Percentiles rank a stretch among this genome's conserved stretches.
These are phyloP conservation scores for Raffaelea deltoideospora DNA, from an alignment of 2,329 filamentous ascomycete genomes.

Conservation along the genomic window DNA sequence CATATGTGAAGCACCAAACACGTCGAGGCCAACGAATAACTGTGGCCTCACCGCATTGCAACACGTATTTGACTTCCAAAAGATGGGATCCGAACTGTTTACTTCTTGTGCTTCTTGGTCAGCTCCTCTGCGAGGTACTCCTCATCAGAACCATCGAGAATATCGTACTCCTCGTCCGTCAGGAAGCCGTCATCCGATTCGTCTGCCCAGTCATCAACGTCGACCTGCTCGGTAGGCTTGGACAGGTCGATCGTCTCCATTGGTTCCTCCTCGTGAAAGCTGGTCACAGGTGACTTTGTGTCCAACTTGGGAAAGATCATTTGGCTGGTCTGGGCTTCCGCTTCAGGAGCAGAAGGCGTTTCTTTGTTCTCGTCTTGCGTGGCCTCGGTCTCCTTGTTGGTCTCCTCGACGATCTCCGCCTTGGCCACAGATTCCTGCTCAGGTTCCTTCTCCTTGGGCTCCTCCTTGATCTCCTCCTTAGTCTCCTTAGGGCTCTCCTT, in stretches of 20 bases:
- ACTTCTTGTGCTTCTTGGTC: constrained; percentile 11
- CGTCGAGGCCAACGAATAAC: too few relatives aligned
- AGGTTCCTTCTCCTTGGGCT: constrained; percentile 8
- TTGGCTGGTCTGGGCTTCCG: constrained; percentile 34
- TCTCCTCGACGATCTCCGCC: too few relatives aligned
- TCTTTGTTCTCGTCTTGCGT: too few relatives aligned
- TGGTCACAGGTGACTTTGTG: constrained; percentile 76
- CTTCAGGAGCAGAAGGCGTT: not conserved
- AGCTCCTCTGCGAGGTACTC: constrained; percentile 51
- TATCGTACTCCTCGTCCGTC: constrained; percentile 97
- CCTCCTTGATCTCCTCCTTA: constrained; percentile 8
- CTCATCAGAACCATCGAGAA: constrained; percentile 87
- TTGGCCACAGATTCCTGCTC: too few relatives aligned
- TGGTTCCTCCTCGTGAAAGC: constrained; percentile 50
- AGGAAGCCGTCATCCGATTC: constrained; percentile 62
- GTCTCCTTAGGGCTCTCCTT: too few relatives aligned
- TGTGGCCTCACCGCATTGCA: too few relatives aligned
- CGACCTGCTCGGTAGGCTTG: constrained; percentile 20
- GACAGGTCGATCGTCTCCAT: constrained; percentile 5
- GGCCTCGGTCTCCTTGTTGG: not conserved
- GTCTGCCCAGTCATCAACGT: constrained; percentile 44
- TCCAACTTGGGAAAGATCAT: constrained; percentile 98
- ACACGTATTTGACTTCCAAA: too few relatives aligned
- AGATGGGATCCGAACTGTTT: not conserved
- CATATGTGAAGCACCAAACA: too few relatives aligned